Evolutionary conservation across 805 yeast genomes (phyloP).

Genomic region (Candida arabinofermentans): DNA sequence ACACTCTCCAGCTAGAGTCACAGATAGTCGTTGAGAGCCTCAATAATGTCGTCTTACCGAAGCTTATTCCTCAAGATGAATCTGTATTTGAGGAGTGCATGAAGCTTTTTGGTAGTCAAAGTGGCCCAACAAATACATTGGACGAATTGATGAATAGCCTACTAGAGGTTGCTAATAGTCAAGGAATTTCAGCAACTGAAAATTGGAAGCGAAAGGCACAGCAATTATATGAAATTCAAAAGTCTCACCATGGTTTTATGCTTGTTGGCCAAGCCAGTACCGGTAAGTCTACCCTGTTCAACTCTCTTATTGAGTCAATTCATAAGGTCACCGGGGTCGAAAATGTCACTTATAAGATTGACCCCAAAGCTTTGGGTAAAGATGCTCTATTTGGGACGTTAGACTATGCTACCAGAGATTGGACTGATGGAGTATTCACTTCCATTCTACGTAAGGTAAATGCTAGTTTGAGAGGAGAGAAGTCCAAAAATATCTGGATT

Average conservation of each 20-base stretch:
- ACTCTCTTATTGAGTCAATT: slow-evolving; percentile 43
- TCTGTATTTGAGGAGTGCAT: slow-evolving; percentile 29
- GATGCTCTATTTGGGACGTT: slow-evolving; percentile 63
- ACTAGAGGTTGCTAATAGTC: slow-evolving; percentile 22
- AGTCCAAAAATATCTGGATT: slow-evolving; percentile 59
- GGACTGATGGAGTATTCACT: slow-evolving; percentile 88
- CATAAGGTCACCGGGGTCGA: slow-evolving; percentile 30
- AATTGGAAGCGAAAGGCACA: slow-evolving; percentile 50
- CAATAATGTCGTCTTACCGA: slow-evolving; percentile 63
- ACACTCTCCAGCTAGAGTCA: slow-evolving; percentile 21
- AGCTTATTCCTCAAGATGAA: slow-evolving; percentile 54
- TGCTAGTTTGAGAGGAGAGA: slow-evolving; percentile 58
- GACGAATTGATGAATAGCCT: slow-evolving; percentile 27
- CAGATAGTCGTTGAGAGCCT: slow-evolving; percentile 48
- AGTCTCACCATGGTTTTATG: slow-evolving; percentile 73
- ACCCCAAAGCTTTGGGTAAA: slow-evolving; percentile 73
- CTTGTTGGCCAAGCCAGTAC: slow-evolving; percentile 71
- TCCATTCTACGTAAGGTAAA: slow-evolving; percentile 54
- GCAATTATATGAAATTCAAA: slow-evolving; percentile 61
- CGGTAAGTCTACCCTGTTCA: slow-evolving; percentile 65
- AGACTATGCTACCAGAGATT: slow-evolving; percentile 77
- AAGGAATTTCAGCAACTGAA: slow-evolving; percentile 33
- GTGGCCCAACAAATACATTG: slow-evolving; percentile 7
- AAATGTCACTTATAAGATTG: slow-evolving; percentile 45
- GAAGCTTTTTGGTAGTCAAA: slow-evolving; percentile 24